Base-by-base conservation (phyloP, 805 yeast genomes). In the Cyberlindnera euphorbiiphila region DNA sequence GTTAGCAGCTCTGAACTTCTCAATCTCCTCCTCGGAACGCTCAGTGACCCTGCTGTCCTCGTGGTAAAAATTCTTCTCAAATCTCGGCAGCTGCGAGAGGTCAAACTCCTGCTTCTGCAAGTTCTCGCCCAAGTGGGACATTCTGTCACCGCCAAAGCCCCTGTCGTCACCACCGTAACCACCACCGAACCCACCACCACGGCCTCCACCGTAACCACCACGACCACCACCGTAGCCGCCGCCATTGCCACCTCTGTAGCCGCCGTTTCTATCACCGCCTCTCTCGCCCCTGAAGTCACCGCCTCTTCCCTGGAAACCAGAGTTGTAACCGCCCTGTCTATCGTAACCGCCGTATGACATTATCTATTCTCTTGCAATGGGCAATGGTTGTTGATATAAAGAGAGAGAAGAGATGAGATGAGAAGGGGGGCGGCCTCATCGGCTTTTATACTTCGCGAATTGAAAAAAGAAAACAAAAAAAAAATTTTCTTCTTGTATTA, bases 51-150 rank as follows among this genome's bases (percentile, higher is more conserved):
- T 64, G 42, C 85, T 85, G 59, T 83, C 81, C 71, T 93, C 98
- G 46, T 71, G 71, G 70, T 93, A 93, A 61, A 93, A 93, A 66
- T 93, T 87, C 72, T 93, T 93, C 66, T 89, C 96, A 60, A 93
- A 93, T 59, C 79, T 78, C 54, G 96, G 95, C 58, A 93, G 69
- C 27, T 77, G 62, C 43, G 74, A 81, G 37, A 76, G 50, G 62
- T 85, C 93, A 86, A 93, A 93, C 46, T 83, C 77, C 54, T 89
- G 97, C 48, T 78, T 75, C 47, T 71, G 64, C 56, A 87, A 69
- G 55, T 71, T 70, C 41, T 65, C 64, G 50, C 83, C 82, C 23
- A 76, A 63, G 47, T 60, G 70, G 43, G 67, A 65, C 59, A 66
- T 66, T 45, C 60, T 59, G 36, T 67, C 62, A 32, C 62, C 63